Percentiles rank a stretch among this genome's conserved stretches.
phyloP scores from a whole-genome alignment of 2,329 filamentous ascomycete genomes.

The Fusarium albidum region DNA sequence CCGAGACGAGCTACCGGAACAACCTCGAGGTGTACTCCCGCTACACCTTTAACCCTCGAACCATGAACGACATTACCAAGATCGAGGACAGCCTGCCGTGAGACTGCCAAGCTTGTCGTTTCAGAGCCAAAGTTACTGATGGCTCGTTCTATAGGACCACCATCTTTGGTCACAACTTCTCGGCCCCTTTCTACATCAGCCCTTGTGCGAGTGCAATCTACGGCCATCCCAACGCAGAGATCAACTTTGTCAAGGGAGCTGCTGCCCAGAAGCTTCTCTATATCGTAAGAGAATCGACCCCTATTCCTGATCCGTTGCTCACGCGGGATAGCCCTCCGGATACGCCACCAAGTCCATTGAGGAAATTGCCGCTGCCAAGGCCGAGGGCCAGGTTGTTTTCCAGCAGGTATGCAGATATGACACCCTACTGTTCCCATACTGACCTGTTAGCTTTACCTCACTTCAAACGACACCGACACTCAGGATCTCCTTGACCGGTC shows the following conservation, averaged over 20 bases:
- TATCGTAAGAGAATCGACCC: conserved; percentile 41
- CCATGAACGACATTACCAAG: conserved; percentile 54
- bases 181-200: conserved; percentile 59
- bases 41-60: conserved; percentile 55
- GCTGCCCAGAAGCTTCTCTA: conserved; percentile 55
- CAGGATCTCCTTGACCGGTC: conserved; percentile 38
- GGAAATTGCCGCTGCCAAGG: conserved; percentile 44
- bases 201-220: conserved; percentile 54
- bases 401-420: conserved; percentile 37
- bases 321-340: conserved; percentile 6
- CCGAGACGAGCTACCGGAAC: conserved; percentile 62
- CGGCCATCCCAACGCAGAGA: conserved; percentile 54
- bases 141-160: conserved; percentile 41
- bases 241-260: conserved; percentile 57
- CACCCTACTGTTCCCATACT: not conserved
- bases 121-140: not conserved
- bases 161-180: conserved; percentile 59
- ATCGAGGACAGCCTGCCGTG: conserved; percentile 45
- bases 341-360: conserved; percentile 44
- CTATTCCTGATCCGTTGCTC: no score
- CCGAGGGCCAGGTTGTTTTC: conserved; percentile 45
- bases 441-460: conserved; percentile 19
- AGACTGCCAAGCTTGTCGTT: not conserved
- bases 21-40: conserved; percentile 61
- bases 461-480: conserved; percentile 41